Base-by-base conservation (phyloP, 257 asterid genomes). In the Solanum tarapatanum region DNA sequence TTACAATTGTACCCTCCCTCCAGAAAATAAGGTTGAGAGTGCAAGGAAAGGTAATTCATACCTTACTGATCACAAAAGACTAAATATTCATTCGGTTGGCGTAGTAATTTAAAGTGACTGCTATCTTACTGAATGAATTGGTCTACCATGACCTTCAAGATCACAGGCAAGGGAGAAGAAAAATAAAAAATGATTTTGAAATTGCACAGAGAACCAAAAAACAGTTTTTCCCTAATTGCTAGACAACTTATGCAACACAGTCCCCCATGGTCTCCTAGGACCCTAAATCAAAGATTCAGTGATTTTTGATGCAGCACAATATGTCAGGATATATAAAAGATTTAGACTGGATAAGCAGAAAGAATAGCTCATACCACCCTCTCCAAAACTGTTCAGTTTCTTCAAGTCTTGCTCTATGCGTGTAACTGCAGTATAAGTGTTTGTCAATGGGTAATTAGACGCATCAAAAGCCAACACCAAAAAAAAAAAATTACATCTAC, bases 331-430 rank as follows among this genome's bases (percentile, higher is more conserved):
- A 43, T 43, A 48, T 43, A 43, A 79, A 79, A 16, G 16, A 69
- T 24, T 16, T 45, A 70, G 51, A 35, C 13, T 83, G 36, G 37
- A 32, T 69, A 45, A 36, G 89, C 70, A 58, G 58, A 55, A 76
- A 76, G 88, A 87, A 87, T 26, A 88, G 83, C 83, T 69, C 75
- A 73, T 94, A 97, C 99, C 99, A 97, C 93, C 98, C 98, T 90
- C 89, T 94, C 99, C 99, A 97, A 86, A 94, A 93, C 89, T 95
- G 96, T 88, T 96, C 99, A 23, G 99, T 97, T 89, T 93, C 93
- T 92, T 88, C 99, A 91, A 97, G 93, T 88, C 72, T 95, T 89
- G 99, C 98, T 87, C 98, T 94, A 91, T 97, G 95, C 86, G 95
- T 87, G 72, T 95, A 97, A 91, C 99, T 95, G 94, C 92, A 92